Evolutionary conservation across 1,284 basidiomycete species (phyloP).

Genomic region (Ceraceosorus bombacis): DNA sequence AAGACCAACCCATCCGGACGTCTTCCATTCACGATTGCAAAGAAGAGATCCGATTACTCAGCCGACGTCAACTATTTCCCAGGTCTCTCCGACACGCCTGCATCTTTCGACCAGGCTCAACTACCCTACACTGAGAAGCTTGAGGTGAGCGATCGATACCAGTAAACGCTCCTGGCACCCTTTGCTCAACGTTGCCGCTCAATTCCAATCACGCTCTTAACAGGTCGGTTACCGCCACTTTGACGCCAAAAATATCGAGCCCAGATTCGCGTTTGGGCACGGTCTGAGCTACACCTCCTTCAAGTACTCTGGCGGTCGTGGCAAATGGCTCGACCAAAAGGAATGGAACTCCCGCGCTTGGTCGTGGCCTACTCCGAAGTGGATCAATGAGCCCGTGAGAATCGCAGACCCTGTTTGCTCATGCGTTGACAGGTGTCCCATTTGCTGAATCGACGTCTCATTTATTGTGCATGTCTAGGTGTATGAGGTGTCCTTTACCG

Average conservation of each 20-base stretch:
- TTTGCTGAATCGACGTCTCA: too few species aligned
- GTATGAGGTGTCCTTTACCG: slow-evolving; percentile 25
- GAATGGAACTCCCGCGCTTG: slow-evolving; percentile 14
- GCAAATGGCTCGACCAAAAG: slow-evolving; percentile 22
- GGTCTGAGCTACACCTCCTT: slow-evolving; percentile 42
- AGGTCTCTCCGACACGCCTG: slow-evolving; percentile 10
- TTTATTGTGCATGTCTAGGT: not conserved
- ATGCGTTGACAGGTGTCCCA: too few species aligned
- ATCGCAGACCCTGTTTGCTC: too few species aligned
- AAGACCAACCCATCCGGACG: slow-evolving; percentile 35
- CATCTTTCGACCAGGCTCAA: slow-evolving; percentile 12
- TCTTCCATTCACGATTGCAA: slow-evolving; percentile 39
- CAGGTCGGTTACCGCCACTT: slow-evolving; percentile 33
- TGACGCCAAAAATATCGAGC: slow-evolving; percentile 28
- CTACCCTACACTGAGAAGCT: slow-evolving; percentile 38
- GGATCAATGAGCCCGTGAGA: slow-evolving; percentile 26
- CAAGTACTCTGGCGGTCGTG: slow-evolving; percentile 20
- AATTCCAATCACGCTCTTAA: too few species aligned
- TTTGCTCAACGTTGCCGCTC: too few species aligned
- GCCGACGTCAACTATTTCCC: slow-evolving; percentile 28
- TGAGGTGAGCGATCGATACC: not conserved
- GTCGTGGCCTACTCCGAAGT: slow-evolving; percentile 19
- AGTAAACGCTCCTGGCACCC: too few species aligned
- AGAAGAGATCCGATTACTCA: slow-evolving; percentile 27
- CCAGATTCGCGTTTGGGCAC: slow-evolving; percentile 33